Conservation (phyloP, 1,284 basidiomycete genomes). For the Sphaerobolus stellatus region DNA sequence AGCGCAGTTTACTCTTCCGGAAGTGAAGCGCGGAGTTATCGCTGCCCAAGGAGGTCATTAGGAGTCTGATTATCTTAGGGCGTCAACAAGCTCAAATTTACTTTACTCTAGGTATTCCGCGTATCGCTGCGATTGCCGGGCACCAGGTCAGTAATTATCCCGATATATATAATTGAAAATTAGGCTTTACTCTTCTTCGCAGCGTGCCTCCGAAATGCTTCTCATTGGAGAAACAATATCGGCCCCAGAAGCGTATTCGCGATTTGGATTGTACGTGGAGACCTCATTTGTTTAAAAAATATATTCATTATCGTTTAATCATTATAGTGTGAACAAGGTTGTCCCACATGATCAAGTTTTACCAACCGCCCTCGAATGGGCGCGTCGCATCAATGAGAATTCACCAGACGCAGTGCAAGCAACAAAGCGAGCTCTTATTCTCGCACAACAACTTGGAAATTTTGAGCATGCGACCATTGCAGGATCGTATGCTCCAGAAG, state of each 20-base stretch:
- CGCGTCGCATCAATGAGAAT: conserved; percentile 59
- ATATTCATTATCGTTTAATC: no score
- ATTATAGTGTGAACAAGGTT: conserved; percentile 63
- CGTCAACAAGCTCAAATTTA: neutral
- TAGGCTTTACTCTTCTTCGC: conserved; percentile 11
- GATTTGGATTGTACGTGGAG: conserved; percentile 80
- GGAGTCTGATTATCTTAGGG: conserved; percentile 21
- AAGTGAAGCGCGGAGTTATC: conserved; percentile 78
- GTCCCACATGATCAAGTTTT: conserved; percentile 59
- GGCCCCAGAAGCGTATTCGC: conserved; percentile 64
- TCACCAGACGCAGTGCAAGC: conserved; percentile 81
- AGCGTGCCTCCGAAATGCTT: conserved; percentile 79
- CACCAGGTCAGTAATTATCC: conserved; percentile 57
- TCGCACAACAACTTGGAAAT: conserved; percentile 50
- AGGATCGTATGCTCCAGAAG: conserved; percentile 51
- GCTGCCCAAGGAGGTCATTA: conserved; percentile 70
- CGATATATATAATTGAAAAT: neutral
- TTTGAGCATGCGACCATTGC: conserved; percentile 54
- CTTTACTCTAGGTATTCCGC: conserved; percentile 15
- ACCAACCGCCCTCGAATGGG: conserved; percentile 61
- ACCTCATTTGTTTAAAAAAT: no score
- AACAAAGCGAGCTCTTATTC: conserved; percentile 67
- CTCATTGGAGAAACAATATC: conserved; percentile 67
- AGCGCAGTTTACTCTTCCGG: conserved; percentile 75
- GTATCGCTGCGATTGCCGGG: conserved; percentile 50